phyloP scores from a whole-genome alignment of 2,329 filamentous ascomycete genomes.

The Nemania diffusa region DNA sequence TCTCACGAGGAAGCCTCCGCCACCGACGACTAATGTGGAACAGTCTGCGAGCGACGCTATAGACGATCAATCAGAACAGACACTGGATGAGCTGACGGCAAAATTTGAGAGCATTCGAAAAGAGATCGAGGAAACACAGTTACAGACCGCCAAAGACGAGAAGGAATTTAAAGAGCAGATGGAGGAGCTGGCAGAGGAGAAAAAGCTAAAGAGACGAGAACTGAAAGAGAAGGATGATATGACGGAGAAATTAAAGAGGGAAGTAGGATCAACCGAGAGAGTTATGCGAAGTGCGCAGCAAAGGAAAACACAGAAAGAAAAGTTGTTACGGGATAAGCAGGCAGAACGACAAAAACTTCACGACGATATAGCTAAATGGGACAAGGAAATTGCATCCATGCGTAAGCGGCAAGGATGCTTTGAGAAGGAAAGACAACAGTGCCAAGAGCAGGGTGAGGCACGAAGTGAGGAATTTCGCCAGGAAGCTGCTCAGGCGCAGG shows the following conservation, averaged over 20 bases:
- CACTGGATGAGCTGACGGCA: conserved; percentile 81
- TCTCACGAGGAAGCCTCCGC: conserved; percentile 79
- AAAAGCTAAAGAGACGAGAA: conserved; percentile 79
- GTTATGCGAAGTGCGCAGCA: conserved; percentile 84
- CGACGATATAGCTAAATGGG: conserved; percentile 76
- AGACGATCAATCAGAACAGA: conserved; percentile 69
- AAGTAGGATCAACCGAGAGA: conserved; percentile 82
- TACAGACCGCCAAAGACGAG: conserved; percentile 76
- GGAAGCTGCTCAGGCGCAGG: conserved; percentile 70
- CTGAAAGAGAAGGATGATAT: conserved; percentile 92
- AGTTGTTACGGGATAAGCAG: conserved; percentile 73
- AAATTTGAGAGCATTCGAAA: conserved; percentile 81
- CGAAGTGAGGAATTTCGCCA: conserved; percentile 63
- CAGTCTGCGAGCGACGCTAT: conserved; percentile 58
- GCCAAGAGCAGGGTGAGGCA: conserved; percentile 62
- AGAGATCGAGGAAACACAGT: conserved; percentile 83
- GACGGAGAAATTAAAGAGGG: conserved; percentile 83
- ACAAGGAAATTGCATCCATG: conserved; percentile 71
- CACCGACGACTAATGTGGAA: conserved; percentile 70
- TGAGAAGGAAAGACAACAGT: conserved; percentile 61
- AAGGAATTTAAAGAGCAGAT: conserved; percentile 74
- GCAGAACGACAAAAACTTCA: conserved; percentile 74
- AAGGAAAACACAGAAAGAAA: conserved; percentile 81
- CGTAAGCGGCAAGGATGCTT: conserved; percentile 64
- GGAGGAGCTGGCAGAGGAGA: conserved; percentile 77